phyloP scores from a whole-genome alignment of 2,329 filamentous ascomycete genomes.

The Cytospora chrysosperma region DNA sequence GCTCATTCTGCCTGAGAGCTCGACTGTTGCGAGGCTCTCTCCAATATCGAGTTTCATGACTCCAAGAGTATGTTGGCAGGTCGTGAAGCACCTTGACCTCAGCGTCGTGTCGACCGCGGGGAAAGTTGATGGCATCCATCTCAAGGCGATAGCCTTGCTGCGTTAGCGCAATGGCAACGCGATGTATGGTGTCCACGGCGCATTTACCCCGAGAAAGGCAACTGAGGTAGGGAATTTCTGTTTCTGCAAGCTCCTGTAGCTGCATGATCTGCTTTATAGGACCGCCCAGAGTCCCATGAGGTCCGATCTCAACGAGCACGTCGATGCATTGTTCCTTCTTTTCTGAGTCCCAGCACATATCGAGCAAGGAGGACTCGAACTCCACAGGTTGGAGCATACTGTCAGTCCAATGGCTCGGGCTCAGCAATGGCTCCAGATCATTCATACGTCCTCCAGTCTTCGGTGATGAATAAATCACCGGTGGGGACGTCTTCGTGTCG shows the following conservation, averaged over 20 bases:
- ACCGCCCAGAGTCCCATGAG: slow-evolving; percentile 48
- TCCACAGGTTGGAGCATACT: neutral
- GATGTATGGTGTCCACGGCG: neutral
- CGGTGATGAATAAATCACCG: neutral
- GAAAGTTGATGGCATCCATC: slow-evolving; percentile 28
- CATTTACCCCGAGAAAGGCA: slow-evolving; percentile 4
- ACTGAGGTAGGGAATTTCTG: neutral
- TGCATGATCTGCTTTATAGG: slow-evolving; percentile 51
- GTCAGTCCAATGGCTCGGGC: neutral
- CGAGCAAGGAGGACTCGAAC: neutral
- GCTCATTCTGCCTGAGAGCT: slow-evolving; percentile 34
- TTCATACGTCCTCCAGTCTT: neutral
- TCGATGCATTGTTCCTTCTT: slow-evolving; percentile 31
- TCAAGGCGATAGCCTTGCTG: neutral
- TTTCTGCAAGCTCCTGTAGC: slow-evolving; percentile 15
- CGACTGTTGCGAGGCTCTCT: slow-evolving; percentile 35
- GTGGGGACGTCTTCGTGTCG: neutral
- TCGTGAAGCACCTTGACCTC: slow-evolving; percentile 28
- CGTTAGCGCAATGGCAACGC: neutral
- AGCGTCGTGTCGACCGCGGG: slow-evolving; percentile 28
- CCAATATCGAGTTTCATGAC: slow-evolving; percentile 43
- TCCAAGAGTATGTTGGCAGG: slow-evolving; percentile 47
- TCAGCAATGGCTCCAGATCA: accelerated
- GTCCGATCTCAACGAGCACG: slow-evolving; percentile 47
- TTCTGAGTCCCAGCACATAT: neutral